These are phyloP conservation scores for Tylopilus rubrobrunneus DNA, from an alignment of 768 basidiomycete genomes.

Conservation along the genomic window DNA sequence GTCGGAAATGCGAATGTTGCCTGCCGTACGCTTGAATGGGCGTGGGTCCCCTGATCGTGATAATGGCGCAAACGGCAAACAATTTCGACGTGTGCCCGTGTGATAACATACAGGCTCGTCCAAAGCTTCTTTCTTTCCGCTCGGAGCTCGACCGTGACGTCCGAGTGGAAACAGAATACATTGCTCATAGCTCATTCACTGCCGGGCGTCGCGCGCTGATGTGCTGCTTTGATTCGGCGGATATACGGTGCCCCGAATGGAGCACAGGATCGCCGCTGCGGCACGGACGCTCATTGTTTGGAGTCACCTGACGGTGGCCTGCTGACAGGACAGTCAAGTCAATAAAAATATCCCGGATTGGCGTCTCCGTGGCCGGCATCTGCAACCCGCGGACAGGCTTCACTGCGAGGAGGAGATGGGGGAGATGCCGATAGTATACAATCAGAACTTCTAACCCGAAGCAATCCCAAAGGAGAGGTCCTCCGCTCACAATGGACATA, in stretches of 20 bases:
- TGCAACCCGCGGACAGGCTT: not conserved
- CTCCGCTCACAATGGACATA: slow-evolving; percentile 6
- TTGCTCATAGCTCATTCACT: not conserved
- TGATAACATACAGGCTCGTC: not conserved
- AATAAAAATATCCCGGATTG: not conserved
- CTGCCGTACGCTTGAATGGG: not conserved
- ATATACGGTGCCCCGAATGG: too few species aligned
- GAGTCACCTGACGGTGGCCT: too few species aligned
- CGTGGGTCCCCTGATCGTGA: not conserved
- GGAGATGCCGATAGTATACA: not conserved
- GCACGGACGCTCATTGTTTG: not conserved
- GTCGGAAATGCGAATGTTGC: slow-evolving; percentile 6
- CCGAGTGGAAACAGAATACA: not conserved
- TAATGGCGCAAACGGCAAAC: not conserved
- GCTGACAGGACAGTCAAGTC: too few species aligned
- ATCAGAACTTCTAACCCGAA: not conserved
- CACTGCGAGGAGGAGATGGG: too few species aligned
- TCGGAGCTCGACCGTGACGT: not conserved
- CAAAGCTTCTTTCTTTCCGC: slow-evolving; percentile 10
- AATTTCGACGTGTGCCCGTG: not conserved
- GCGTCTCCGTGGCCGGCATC: not conserved
- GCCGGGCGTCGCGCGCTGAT: not conserved
- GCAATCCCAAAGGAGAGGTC: not conserved
- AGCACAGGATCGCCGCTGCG: not conserved
- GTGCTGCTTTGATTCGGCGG: not conserved